Evolutionary conservation across 1,139 yeast species (phyloP), one percentile per base, ranked within the genome.

Genomic region (Hansenula sp.): DNA sequence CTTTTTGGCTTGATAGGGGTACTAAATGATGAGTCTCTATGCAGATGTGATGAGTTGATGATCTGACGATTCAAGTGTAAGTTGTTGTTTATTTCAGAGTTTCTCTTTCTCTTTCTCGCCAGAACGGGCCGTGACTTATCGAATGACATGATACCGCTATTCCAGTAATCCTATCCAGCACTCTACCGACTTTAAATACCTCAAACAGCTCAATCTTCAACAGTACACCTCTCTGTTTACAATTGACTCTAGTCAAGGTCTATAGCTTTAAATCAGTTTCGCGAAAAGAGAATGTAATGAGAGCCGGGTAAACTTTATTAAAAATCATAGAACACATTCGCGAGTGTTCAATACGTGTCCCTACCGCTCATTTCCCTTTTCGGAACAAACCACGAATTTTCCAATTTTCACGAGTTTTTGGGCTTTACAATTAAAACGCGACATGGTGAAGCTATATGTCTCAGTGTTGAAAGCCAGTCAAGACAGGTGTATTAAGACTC

Each of bases 11-110:
- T 33, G 4, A 33, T 25, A 1, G 29, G 35, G 12, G 35, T 33
- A n/a, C 35, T 33, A 16, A 24, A 33, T 18, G 35, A n/a, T 6
- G 35, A 33, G 6, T 33, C 35, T 10, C 27, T 24, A 8, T 24
- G 29, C 13, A 33, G 12, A 33, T 33, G 35, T 18, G 35, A 33
- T 25, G 35, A 33, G 35, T 17, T 33, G 10, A 33, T 25, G 12
- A 33, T 33, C 5, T 33, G 26, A 11, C 35, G 17, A 9, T 33
- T 33, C 8, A 29, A 24, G 29, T 25, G 14, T 4, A 13, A 3
- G 9, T 12, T 14, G 13, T 12, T n/a, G 20, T 25, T 24, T 25
- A 14, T n/a, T 9, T 22, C 34, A 3, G 13, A 11, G 29, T 33
- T 25, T 18, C 35, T 33, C 29, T 33, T 33, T 13, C 35, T 33